Evolutionary conservation across 2,329 filamentous ascomycete genomes (phyloP).

Genomic region (Cadophora luteo-olivacea): DNA sequence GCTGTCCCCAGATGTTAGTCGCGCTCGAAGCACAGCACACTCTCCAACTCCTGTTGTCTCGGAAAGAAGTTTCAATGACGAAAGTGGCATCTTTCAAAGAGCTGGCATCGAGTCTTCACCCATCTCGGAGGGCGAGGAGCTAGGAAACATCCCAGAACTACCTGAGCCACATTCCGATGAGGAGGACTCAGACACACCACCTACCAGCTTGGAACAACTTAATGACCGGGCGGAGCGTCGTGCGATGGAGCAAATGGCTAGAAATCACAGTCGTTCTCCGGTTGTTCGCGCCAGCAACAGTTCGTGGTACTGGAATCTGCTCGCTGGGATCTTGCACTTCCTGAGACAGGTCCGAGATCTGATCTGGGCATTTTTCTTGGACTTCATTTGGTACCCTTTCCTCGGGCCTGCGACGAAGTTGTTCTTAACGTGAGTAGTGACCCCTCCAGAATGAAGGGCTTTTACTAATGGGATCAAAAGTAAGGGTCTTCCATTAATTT

Average conservation of each 20-base stretch:
- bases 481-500: neutral
- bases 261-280: neutral
- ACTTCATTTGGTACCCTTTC: neutral
- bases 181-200: constrained; percentile 5
- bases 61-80: constrained; percentile 45
- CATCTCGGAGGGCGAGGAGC: constrained; percentile 23
- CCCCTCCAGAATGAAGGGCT: neutral
- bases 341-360: neutral
- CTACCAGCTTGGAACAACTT: neutral
- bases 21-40: neutral
- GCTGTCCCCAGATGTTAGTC: constrained; percentile 2
- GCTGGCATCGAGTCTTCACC: constrained; percentile 44
- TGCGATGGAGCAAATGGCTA: constrained; percentile 8
- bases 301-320: neutral
- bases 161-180: constrained; percentile 19
- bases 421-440: neutral
- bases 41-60: constrained; percentile 9
- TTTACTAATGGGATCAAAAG: constrained; percentile 2
- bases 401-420: neutral
- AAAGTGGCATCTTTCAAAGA: constrained; percentile 46
- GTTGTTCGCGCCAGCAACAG: neutral
- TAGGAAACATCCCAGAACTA: constrained; percentile 26
- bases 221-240: constrained; percentile 11
- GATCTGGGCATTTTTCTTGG: neutral
- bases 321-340: constrained; percentile 1